A percentile compares a stretch with the other conserved stretches of the same genome.
Conservation (phyloP, 495 filamentous ascomycete genomes). For the Jackrogersella minutella region DNA sequence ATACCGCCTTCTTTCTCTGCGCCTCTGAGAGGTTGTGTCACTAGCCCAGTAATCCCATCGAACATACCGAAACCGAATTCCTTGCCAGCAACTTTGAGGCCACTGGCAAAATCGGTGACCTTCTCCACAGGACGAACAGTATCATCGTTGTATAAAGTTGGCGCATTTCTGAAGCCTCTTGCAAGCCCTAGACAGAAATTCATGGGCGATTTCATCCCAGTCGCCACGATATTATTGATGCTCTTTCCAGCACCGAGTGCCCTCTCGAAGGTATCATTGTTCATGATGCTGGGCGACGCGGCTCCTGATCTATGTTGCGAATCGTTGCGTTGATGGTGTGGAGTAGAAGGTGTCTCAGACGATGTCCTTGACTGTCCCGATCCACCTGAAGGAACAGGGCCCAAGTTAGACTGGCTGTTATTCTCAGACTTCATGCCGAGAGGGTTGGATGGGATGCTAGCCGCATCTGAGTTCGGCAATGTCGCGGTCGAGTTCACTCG, state of each 20-base stretch:
- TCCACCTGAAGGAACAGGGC: slow-evolving; percentile 1
- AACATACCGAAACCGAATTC: slow-evolving; percentile 73
- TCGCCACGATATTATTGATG: slow-evolving; percentile 70
- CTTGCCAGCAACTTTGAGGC: slow-evolving; percentile 70
- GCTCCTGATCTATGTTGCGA: slow-evolving; percentile 6
- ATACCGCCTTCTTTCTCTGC: slow-evolving; percentile 71
- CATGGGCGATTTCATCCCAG: slow-evolving; percentile 78
- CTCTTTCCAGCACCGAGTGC: slow-evolving; percentile 69
- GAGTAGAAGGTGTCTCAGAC: slow-evolving; percentile 17
- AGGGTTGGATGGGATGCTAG: slow-evolving; percentile 4
- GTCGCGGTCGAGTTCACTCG: slow-evolving; percentile 20
- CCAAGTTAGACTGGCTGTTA: slow-evolving; percentile 14
- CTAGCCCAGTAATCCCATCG: slow-evolving; percentile 75
- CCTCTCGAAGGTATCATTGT: slow-evolving; percentile 55
- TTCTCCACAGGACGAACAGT: slow-evolving; percentile 73
- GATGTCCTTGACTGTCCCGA: slow-evolving; percentile 26
- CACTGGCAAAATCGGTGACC: slow-evolving; percentile 73
- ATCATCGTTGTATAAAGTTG: slow-evolving; percentile 78
- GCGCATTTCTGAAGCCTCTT: slow-evolving; percentile 86
- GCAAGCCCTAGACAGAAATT: slow-evolving; percentile 81
- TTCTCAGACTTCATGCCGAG: slow-evolving; percentile 17
- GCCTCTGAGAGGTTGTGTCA: slow-evolving; percentile 73
- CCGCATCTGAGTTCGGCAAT: slow-evolving; percentile 15
- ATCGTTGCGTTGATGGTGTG: slow-evolving; percentile 17
- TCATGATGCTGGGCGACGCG: slow-evolving; percentile 7